Percentiles rank a stretch among this genome's conserved stretches.
phyloP scores from a whole-genome alignment of 805 yeast genomes.

The Candida manassasensis region DNA sequence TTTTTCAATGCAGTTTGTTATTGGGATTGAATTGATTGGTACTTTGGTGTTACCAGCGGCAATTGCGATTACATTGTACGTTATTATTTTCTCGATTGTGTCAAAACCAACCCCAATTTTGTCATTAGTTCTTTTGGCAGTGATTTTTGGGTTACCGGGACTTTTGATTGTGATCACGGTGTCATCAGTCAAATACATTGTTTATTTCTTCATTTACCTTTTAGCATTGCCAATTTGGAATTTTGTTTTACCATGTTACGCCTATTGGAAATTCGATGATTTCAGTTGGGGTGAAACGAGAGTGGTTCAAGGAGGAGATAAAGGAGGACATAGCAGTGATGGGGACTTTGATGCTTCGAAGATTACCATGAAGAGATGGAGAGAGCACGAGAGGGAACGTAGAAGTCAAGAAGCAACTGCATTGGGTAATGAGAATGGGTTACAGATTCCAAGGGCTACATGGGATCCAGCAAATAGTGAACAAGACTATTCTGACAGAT shows the following conservation, averaged over 20 bases:
- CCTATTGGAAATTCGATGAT: conserved; percentile 94
- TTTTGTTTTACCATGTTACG: conserved; percentile 77
- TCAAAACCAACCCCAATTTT: conserved; percentile 71
- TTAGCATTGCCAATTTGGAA: conserved; percentile 92
- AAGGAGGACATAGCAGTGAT: conserved; percentile 63
- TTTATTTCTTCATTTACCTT: conserved; percentile 77
- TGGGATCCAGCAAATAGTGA: conserved; percentile 39
- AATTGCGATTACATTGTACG: conserved; percentile 75
- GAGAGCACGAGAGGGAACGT: conserved; percentile 79
- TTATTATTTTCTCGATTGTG: conserved; percentile 64
- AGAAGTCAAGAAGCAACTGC: conserved; percentile 26
- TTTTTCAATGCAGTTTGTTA: conserved; percentile 91
- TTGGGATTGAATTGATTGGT: conserved; percentile 78
- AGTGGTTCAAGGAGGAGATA: conserved; percentile 64
- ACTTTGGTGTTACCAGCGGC: conserved; percentile 89
- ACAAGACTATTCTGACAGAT: conserved; percentile 23
- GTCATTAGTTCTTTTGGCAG: conserved; percentile 69
- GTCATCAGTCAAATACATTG: conserved; percentile 61
- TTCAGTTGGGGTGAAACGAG: conserved; percentile 96
- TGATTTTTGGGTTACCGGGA: conserved; percentile 85
- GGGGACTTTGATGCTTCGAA: conserved; percentile 91
- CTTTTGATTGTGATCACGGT: conserved; percentile 76
- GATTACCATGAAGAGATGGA: conserved; percentile 91
- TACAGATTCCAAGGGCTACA: conserved; percentile 37
- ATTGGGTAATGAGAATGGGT: conserved; percentile 9